Conservation (phyloP, 371 early-diverging fungal genomes). For the Mortierella sp. region DNA sequence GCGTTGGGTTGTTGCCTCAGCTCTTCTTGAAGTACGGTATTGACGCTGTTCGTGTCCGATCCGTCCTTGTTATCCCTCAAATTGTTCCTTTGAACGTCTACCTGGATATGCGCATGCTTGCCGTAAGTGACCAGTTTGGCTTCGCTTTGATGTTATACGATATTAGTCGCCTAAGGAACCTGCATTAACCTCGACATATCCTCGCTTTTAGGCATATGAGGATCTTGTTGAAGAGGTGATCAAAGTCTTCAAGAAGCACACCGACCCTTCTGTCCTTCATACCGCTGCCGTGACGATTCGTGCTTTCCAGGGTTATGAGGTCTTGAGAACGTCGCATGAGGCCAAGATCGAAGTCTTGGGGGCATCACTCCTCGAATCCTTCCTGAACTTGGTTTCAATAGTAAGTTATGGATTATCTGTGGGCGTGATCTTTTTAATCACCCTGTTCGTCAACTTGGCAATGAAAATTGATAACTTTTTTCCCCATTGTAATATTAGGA, state of each 20-base stretch:
- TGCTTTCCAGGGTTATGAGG: slow-evolving; percentile 59
- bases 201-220: slow-evolving; percentile 64
- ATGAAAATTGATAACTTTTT: background rate
- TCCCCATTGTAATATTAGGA: background rate
- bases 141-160: background rate
- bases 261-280: slow-evolving; percentile 55
- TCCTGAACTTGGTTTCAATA: slow-evolving; percentile 48
- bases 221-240: slow-evolving; percentile 70
- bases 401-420: slow-evolving; percentile 1
- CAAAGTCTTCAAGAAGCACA: slow-evolving; percentile 69
- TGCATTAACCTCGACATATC: background rate
- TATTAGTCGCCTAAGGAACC: background rate
- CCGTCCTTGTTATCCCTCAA: slow-evolving; percentile 69
- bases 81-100: slow-evolving; percentile 74
- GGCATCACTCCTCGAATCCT: slow-evolving; percentile 61
- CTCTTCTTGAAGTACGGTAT: slow-evolving; percentile 77
- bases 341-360: slow-evolving; percentile 59
- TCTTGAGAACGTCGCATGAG: slow-evolving; percentile 58
- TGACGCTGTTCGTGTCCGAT: slow-evolving; percentile 66
- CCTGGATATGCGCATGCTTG: slow-evolving; percentile 73
- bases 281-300: slow-evolving; percentile 61
- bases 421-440: background rate
- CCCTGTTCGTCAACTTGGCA: background rate
- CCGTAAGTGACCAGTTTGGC: slow-evolving; percentile 56
- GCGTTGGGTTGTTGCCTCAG: slow-evolving; percentile 70